Conservation (phyloP, 1,284 basidiomycete species). For the Malassezia furfur region DNA sequence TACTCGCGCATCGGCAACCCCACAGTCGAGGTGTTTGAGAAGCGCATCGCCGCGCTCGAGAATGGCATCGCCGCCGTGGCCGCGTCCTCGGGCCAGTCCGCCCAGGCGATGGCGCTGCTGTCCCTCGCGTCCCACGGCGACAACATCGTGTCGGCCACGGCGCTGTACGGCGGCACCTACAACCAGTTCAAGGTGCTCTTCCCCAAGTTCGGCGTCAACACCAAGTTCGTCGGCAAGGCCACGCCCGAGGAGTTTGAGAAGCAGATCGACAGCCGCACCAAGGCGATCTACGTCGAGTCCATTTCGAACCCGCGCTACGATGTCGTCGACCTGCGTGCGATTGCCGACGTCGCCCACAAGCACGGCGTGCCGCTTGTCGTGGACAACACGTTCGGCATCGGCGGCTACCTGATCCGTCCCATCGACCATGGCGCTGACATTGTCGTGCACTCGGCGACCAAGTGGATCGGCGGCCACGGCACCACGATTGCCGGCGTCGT, state of each 20-base stretch:
- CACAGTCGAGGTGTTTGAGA: constrained; percentile 74
- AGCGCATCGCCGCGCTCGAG: constrained; percentile 71
- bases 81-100: constrained; percentile 67
- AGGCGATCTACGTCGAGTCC: constrained; percentile 63
- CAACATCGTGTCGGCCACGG: constrained; percentile 63
- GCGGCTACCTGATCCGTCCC: constrained; percentile 64
- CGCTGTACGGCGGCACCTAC: constrained; percentile 57
- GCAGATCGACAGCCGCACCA: constrained; percentile 50
- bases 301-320: constrained; percentile 75
- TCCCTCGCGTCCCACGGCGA: constrained; percentile 63
- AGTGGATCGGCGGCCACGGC: constrained; percentile 85
- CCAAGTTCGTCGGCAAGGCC: constrained; percentile 64
- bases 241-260: constrained; percentile 61
- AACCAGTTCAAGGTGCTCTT: constrained; percentile 70
- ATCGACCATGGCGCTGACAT: constrained; percentile 75
- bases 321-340: constrained; percentile 61
- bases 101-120: constrained; percentile 63
- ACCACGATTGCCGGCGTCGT: constrained; percentile 77
- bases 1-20: constrained; percentile 64
- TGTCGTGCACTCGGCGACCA: constrained; percentile 76
- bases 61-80: constrained; percentile 72
- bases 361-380: constrained; percentile 69
- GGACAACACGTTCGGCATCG: constrained; percentile 83
- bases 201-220: constrained; percentile 67
- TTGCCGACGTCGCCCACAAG: constrained; percentile 69